Evolutionary conservation across 1,284 basidiomycete species (phyloP).

Genomic region (Rhodotorula sp.): DNA sequence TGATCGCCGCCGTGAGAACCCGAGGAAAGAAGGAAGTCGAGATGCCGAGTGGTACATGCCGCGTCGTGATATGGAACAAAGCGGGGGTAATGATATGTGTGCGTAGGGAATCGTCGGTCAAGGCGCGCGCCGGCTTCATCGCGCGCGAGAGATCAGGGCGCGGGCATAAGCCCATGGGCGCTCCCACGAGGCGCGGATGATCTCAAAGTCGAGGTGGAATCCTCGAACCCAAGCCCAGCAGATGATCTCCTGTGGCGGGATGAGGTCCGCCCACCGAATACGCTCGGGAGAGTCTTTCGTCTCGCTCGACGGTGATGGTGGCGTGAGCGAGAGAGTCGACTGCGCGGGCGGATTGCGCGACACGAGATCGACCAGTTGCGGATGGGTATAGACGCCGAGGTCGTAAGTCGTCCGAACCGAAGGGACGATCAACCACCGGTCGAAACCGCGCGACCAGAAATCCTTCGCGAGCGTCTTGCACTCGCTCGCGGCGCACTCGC

Average conservation of each 20-base stretch:
- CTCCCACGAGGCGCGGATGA: conserved; percentile 15
- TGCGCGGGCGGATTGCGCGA: neutral
- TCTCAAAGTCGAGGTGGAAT: conserved; percentile 29
- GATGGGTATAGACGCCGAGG: conserved; percentile 18
- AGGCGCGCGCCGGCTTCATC: neutral
- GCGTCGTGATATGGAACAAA: too few relatives aligned
- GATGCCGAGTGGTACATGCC: neutral
- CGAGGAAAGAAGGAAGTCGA: neutral
- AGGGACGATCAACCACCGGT: conserved; percentile 38
- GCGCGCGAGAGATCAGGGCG: neutral
- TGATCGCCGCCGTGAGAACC: too few relatives aligned
- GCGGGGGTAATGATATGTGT: too few relatives aligned
- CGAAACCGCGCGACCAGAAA: conserved; percentile 34
- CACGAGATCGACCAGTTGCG: conserved; percentile 16
- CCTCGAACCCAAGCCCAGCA: conserved; percentile 28
- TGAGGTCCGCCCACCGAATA: conserved; percentile 19
- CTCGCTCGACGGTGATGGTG: neutral
- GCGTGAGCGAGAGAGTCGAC: neutral
- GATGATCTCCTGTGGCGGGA: conserved; percentile 16
- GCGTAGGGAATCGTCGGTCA: too few relatives aligned
- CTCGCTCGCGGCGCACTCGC: conserved; percentile 37
- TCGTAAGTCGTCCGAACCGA: conserved; percentile 35
- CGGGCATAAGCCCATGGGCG: neutral
- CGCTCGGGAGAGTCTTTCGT: neutral
- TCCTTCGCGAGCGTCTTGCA: conserved; percentile 38